phyloP scores from a whole-genome alignment of 495 filamentous ascomycete species.

The Pseudotulostoma volvatum region DNA sequence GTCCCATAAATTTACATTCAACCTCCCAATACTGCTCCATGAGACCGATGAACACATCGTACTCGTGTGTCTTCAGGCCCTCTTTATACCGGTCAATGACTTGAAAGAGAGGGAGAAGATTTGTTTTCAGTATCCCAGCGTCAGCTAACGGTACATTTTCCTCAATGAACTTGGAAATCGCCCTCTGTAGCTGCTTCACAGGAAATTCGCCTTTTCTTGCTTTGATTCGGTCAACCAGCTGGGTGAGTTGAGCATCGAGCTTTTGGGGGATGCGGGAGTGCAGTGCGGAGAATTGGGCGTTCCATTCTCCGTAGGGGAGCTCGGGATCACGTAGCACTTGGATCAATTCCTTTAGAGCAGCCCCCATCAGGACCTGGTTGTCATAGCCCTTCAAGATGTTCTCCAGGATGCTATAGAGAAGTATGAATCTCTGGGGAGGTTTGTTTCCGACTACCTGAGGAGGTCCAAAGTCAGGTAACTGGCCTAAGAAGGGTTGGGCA shows the following conservation, averaged over 20 bases:
- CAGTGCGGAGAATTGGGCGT: slow-evolving; percentile 82
- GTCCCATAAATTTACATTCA: slow-evolving; percentile 74
- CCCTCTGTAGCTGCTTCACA: slow-evolving; percentile 70
- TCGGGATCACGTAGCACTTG: slow-evolving; percentile 79
- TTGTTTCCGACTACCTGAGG: slow-evolving; percentile 81
- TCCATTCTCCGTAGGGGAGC: slow-evolving; percentile 93
- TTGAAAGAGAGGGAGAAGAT: slow-evolving; percentile 59
- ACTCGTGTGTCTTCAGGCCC: slow-evolving; percentile 82
- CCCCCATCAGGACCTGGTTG: slow-evolving; percentile 90
- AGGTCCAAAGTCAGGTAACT: slow-evolving; percentile 73
- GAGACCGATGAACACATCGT: slow-evolving; percentile 59
- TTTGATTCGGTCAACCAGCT: slow-evolving; percentile 69
- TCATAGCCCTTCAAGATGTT: slow-evolving; percentile 92
- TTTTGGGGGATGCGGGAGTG: slow-evolving; percentile 93
- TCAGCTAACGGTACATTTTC: slow-evolving; percentile 61
- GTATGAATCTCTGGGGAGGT: slow-evolving; percentile 71
- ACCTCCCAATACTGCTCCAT: slow-evolving; percentile 66
- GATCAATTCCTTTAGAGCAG: slow-evolving; percentile 75
- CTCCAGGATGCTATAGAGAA: slow-evolving; percentile 59
- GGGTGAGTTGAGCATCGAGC: slow-evolving; percentile 63
- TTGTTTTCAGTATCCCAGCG: slow-evolving; percentile 51
- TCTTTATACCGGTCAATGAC: slow-evolving; percentile 75
- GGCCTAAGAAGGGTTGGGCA: slow-evolving; percentile 86
- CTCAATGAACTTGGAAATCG: slow-evolving; percentile 72
- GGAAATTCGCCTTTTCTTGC: slow-evolving; percentile 76